Base-by-base conservation (phyloP, 2,329 filamentous ascomycete genomes). In the Pyrenophora graminea region DNA sequence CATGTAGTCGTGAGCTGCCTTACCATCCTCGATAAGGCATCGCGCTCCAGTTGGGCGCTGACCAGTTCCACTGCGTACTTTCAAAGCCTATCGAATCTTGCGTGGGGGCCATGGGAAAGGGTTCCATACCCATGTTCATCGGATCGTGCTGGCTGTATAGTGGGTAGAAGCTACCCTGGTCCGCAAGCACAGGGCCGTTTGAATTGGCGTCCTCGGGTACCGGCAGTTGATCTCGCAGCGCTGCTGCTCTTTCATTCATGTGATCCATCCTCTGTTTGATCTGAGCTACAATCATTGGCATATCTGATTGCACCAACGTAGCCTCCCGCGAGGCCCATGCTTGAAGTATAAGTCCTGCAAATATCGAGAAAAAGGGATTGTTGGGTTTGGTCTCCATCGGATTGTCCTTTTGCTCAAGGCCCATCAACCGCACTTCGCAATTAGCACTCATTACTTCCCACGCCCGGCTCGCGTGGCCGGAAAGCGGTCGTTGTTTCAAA, bases 341-440 rank as follows among this genome's bases (percentile, higher is more conserved):
- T 61, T 84, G 85, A 50, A 87, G 70, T 34, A 88, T 82, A 15
- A 82, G 76, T 17, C 76, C 75, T 1, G 81, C 80, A 54, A 88
- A 84, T 1, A 74, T 56, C 15, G 59, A 61, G 39, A 67, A 69
- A 18, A 75, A 62, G 5, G 63, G 57, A 41, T 63, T 61, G 1
- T 61, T 54, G 4, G 36, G 36, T 4, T 52, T 48, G 2, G 58
- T 45, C 10, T 62, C 58, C 40, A 58, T 43, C 1, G 53, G 48
- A 33, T 62, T 61, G 5, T 63, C 52, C 7, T 58, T 48, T 2
- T 55, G 32, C 8, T 56, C 46, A 27, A 53, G 23, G n/a, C 54
- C 51, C 19, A 50, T 32, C 27, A 73, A 70, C 0, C 78, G 69
- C 13, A 70, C 71, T 4, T 73, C 64, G 45, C 71, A 80, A 48